Base-by-base conservation (phyloP, 2,329 filamentous ascomycete genomes). In the Arthroderma sp. region DNA sequence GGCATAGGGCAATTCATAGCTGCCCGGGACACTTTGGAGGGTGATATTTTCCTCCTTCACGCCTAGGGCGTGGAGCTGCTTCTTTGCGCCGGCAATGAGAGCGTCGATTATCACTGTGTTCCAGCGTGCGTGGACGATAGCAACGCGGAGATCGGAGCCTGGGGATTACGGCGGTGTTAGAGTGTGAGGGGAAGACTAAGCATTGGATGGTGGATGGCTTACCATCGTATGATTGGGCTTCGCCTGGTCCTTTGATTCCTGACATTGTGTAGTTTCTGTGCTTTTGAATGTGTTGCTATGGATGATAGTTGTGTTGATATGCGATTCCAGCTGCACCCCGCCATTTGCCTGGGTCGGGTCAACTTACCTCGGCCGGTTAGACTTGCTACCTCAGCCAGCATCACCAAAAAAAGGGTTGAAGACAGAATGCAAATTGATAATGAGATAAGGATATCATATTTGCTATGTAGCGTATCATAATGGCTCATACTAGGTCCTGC, bases 91-190 rank as follows among this genome's bases (percentile, higher is more conserved):
- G 43, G 75, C 71, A 49, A 98, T 74, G 46, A 98, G 79, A 43
- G 86, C 80, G 47, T 84, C 80, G 65, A 96, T 94, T 61, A 98
- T 85, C 53, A 74, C 75, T 52, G 74, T 74, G 70, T 98, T 98
- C 91, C 91, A 98, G 57, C 91, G 81, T 47, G 89, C 89, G 69
- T 96, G 91, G 47, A 98, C 77, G 61, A 98, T 96, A 61, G 84
- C 89, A 61, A 98, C 81, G 60, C 91, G 85, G 52, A 98, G 77
- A 58, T 71, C 72, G 57, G 78, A 78, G 37, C 31, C 44, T 36
- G 27, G 31, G 28, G 22, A 47, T 27, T 11, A 32, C 29, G 41
- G 15, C 28, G 34, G 22, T 5, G 38, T 22, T 29, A 34, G n/a
- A 37, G 10, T 40, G 29, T 33, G 28, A n/a, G 36, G 36, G 37